Evolutionary conservation across 1,284 basidiomycete genomes (phyloP), one percentile per base, ranked within the genome.

Genomic region (Afroboletus lepidellus): DNA sequence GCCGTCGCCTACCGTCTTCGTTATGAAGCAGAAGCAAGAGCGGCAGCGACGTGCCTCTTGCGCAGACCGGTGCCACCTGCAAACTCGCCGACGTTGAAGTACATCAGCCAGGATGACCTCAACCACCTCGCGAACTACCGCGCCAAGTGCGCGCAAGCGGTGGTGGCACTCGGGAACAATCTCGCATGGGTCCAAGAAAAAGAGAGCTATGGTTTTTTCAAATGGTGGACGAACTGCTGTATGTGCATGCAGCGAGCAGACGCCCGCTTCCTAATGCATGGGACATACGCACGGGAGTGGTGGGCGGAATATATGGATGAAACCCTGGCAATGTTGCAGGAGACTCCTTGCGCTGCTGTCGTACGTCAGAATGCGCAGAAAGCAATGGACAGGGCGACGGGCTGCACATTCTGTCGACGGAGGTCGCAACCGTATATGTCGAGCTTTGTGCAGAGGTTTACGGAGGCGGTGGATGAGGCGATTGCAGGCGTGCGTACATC

Each of bases 1-100:
- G 66, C 68, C 15, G 60, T 77, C 41, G 70, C 73, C 12, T 59
- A 65, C 46, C 62, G 61, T 8, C 60, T 67, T 45, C 55, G 50
- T 1, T 61, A 73, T 20, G 53, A 53, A 33, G 43, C 49, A 2
- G 66, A 72, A 51, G 63, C 63, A 4, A 56, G 24, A 41, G 37
- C 41, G 12, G 59, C 67, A 13, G 65, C 63, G 3, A 48, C n/a
- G n/a, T 48, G 24, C 46, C 46, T 63, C 30, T 49, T 69, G 18
- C 53, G 45, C 23, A 51, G 53, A 37, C 56, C 63, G 1, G 20
- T 49, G 18, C 50, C 46, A 23, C 34, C 52, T 23, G 20, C 18
- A 3, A 36, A 56, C 18, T 30, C 46, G 7, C 34, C 37, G 36
- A 36, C 45, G 15, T 38, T 50, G 34, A 43, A 34, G 29, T 24